Evolutionary conservation across 371 early-diverging fungal genomes (phyloP).

Genomic region (Mucor ambiguus): DNA sequence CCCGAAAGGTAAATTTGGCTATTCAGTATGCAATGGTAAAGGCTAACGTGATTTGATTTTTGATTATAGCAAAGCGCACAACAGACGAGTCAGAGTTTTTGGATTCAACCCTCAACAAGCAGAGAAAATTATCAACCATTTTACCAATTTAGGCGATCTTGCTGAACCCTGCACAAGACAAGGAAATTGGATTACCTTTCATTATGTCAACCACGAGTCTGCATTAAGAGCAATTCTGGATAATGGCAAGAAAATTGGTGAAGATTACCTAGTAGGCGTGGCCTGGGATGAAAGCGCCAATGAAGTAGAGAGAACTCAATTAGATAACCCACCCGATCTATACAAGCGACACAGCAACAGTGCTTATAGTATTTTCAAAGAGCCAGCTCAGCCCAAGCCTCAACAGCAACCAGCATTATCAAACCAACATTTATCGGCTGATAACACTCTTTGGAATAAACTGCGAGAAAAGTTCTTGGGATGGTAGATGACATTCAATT

Average conservation of each 20-base stretch:
- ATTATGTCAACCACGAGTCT: constrained; percentile 26
- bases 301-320: constrained; percentile 3
- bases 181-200: constrained; percentile 44
- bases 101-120: constrained; percentile 36
- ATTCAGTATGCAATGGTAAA: background rate
- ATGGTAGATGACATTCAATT: background rate
- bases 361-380: background rate
- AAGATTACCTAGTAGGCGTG: constrained; percentile 26
- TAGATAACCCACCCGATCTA: background rate
- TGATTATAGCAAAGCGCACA: background rate
- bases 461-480: background rate
- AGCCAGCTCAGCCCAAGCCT: background rate
- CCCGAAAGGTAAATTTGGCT: background rate
- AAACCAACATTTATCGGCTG: background rate
- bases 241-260: constrained; percentile 34
- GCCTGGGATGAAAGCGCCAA: constrained; percentile 12
- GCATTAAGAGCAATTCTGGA: constrained; percentile 34
- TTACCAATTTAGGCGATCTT: constrained; percentile 36
- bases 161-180: constrained; percentile 27
- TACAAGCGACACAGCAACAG: background rate
- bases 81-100: constrained; percentile 35
- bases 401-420: background rate
- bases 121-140: constrained; percentile 25
- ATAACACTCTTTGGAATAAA: background rate
- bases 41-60: background rate